Base-by-base conservation (phyloP, 805 yeast species). In the Wickerhamomyces subpelliculosus region DNA sequence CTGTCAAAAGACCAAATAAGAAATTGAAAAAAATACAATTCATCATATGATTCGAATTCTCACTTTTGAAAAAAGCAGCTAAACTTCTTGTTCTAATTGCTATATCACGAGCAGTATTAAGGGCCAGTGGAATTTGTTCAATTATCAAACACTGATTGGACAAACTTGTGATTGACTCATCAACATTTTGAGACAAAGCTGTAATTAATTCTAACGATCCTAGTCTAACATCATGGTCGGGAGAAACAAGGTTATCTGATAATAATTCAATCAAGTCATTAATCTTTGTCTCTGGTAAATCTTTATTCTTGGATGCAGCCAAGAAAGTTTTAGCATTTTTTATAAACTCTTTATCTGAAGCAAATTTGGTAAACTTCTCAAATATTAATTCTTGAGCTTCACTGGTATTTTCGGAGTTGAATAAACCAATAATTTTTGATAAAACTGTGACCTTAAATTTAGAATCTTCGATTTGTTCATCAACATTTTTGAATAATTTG, bases 51-150 rank as follows among this genome's bases (percentile, higher is more conserved):
- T 39, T 11, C 23, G 58, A 10, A 47, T 46, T 21, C 61, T 62
- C 4, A 55, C 43, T 13, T 56, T 51, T 30, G 60, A 51, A 51
- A 61, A 78, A 4, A 60, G 60, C 49, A 1, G 76, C 77, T 43
- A 85, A 59, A 27, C 64, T 67, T 48, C 96, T 72, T 23, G 82
- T 68, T 53, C 94, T 73, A 41, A 80, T 63, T 19, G 78, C 75
- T 3, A 90, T 67, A 49, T 84, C 94, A 60, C 97, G 77, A 2
- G 84, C 82, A 40, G 76, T 76, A 11, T 73, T 64, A 14, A 88
- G 60, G n/a, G 73, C 73, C 36, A 81, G 65, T 0, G 95, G 95
- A 7, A 81, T 71, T 41, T 78, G 75, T 55, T 87, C 96, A 34
- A 89, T 73, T 3, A 74, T 50, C 36, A 68, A 60, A 42, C 81